Evolutionary conservation across 177 flowering plant genomes (phyloP).

Genomic region (Vitis hybrid): DNA sequence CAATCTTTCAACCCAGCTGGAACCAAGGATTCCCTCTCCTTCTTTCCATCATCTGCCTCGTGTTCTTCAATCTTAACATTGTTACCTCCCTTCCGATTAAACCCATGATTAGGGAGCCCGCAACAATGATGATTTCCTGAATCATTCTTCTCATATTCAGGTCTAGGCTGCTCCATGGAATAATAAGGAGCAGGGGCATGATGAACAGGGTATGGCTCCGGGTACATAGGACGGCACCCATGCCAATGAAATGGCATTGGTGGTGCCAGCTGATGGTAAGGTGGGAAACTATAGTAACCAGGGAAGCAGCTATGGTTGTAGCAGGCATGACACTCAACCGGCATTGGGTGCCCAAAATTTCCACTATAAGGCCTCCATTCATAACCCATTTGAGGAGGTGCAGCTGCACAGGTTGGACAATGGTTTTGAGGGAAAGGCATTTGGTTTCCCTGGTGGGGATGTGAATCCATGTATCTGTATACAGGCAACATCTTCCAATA

Average conservation of each 20-base stretch:
- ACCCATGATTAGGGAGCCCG: constrained; percentile 47
- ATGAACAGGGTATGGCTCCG: constrained; percentile 24
- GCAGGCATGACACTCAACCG: constrained; percentile 36
- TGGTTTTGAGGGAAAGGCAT: constrained; percentile 18
- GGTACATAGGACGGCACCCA: constrained; percentile 31
- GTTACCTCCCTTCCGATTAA: constrained; percentile 21
- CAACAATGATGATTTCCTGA: constrained; percentile 34
- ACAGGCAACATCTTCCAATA: constrained; percentile 33
- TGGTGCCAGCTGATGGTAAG: constrained; percentile 23
- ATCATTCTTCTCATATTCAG: constrained; percentile 39
- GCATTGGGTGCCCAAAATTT: constrained; percentile 31
- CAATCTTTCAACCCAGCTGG: constrained; percentile 21
- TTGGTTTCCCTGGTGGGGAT: constrained; percentile 28
- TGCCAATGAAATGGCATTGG: constrained; percentile 19
- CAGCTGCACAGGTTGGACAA: constrained; percentile 23
- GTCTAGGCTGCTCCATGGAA: constrained; percentile 38
- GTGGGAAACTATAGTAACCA: constrained; percentile 30
- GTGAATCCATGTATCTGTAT: constrained; percentile 29
- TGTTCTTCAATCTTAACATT: constrained; percentile 50
- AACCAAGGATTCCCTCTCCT: constrained; percentile 11
- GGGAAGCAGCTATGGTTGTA: constrained; percentile 33
- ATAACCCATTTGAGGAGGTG: constrained; percentile 31
- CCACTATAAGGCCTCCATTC: constrained; percentile 33
- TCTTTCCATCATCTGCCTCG: constrained; percentile 30
- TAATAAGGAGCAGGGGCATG: constrained; percentile 39